Percentiles rank a stretch among this genome's conserved stretches.
phyloP scores from a whole-genome alignment of 805 yeast genomes.

The Kazachstania kunashirensis region DNA sequence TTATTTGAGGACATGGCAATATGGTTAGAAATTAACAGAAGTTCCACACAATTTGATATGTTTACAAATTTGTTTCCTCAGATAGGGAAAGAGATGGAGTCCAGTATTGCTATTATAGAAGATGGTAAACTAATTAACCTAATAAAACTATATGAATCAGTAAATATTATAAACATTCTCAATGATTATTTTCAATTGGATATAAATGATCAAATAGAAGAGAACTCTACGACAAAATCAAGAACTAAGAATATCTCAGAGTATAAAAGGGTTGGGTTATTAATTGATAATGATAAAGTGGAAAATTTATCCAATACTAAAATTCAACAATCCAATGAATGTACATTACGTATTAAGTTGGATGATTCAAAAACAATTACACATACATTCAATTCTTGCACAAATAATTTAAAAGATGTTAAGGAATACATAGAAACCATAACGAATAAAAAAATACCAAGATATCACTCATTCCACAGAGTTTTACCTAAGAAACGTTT shows the following conservation, averaged over 20 bases:
- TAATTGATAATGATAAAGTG: too few species aligned
- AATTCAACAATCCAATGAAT: slow-evolving; percentile 13
- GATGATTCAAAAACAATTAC: slow-evolving; percentile 54
- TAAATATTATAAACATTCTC: too few species aligned
- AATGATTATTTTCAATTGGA: too few species aligned
- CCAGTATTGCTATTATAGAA: too few species aligned
- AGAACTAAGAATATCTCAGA: too few species aligned
- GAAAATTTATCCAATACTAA: too few species aligned
- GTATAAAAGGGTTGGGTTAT: too few species aligned
- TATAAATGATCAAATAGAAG: too few species aligned
- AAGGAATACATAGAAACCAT: slow-evolving; percentile 44
- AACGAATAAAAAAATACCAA: slow-evolving; percentile 36
- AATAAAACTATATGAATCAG: too few species aligned
- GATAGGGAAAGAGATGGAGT: too few species aligned
- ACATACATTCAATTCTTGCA: slow-evolving; percentile 36
- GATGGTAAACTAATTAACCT: too few species aligned
- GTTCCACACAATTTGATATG: not conserved
- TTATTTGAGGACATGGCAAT: not conserved
- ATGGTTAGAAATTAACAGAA: not conserved
- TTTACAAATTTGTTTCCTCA: not conserved
- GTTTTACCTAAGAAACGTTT: slow-evolving; percentile 55
- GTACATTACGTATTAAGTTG: slow-evolving; percentile 47
- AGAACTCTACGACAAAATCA: too few species aligned
- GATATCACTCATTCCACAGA: slow-evolving; percentile 36
- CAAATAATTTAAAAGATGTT: slow-evolving; percentile 43